Evolutionary conservation across 352 stramenopile species (phyloP).

Genomic region (Phytopythium chamaehyphon): DNA sequence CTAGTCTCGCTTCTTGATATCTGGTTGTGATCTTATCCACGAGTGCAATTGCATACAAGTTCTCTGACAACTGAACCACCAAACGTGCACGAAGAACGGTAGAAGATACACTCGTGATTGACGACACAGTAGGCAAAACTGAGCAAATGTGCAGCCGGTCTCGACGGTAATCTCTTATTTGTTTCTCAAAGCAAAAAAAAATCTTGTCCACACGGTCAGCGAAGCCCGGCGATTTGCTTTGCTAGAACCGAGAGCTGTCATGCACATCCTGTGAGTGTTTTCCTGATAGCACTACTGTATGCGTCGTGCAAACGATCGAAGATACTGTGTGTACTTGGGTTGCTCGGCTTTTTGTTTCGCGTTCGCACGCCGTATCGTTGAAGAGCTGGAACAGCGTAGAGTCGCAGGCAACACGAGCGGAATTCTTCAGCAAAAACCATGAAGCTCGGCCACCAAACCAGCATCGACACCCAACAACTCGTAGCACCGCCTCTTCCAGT

Average conservation of each 20-base stretch:
- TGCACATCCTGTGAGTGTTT: slow-evolving; percentile 43
- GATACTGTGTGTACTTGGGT: too few relatives aligned
- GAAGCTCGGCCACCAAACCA: too few relatives aligned
- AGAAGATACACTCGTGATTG: slow-evolving; percentile 41
- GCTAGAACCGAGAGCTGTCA: slow-evolving; percentile 24
- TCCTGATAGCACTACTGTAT: slow-evolving; percentile 43
- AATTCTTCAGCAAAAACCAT: too few relatives aligned
- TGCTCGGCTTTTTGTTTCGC: too few relatives aligned
- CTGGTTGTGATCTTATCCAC: slow-evolving; percentile 46
- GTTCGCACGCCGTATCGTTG: too few relatives aligned
- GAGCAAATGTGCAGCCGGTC: slow-evolving; percentile 8
- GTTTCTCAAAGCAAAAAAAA: slow-evolving; percentile 19
- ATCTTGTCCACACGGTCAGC: slow-evolving; percentile 22
- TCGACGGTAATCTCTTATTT: slow-evolving; percentile 41
- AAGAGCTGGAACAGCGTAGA: too few relatives aligned
- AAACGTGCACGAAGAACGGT: slow-evolving; percentile 43
- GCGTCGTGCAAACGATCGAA: too few relatives aligned
- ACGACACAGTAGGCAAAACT: slow-evolving; percentile 30
- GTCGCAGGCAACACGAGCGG: too few relatives aligned
- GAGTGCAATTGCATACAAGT: slow-evolving; percentile 41
- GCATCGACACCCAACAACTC: too few relatives aligned
- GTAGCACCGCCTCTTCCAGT: too few relatives aligned
- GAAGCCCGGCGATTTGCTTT: slow-evolving; percentile 26
- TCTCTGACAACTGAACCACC: slow-evolving; percentile 47
- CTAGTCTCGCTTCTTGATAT: slow-evolving; percentile 23